Percentiles rank a stretch among this genome's conserved stretches.
Evolutionary conservation across 345 rosid genomes (phyloP).

Genomic region (Boechera divaricarpa): DNA sequence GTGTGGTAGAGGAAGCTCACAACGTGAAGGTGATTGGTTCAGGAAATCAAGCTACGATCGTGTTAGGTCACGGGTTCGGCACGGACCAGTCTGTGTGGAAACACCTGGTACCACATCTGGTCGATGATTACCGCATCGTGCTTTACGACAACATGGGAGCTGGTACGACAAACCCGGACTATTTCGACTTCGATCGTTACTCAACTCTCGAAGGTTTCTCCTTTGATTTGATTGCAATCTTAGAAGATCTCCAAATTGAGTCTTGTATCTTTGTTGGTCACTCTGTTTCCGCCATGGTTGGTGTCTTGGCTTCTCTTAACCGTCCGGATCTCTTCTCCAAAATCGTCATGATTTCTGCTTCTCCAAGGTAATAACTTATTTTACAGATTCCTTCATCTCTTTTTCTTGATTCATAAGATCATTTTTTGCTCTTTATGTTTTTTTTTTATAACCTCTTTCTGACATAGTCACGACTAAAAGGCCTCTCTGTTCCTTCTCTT

Average conservation of each 20-base stretch:
- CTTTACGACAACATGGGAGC: slow-evolving; percentile 92
- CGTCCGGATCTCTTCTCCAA: slow-evolving; percentile 86
- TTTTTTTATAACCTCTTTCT: neutral
- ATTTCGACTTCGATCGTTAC: slow-evolving; percentile 82
- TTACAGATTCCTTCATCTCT: neutral
- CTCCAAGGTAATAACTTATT: slow-evolving; percentile 65
- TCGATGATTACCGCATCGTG: slow-evolving; percentile 67
- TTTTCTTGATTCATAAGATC: neutral
- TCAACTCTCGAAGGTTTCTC: slow-evolving; percentile 76
- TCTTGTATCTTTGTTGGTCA: slow-evolving; percentile 81
- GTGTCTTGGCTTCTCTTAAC: slow-evolving; percentile 76
- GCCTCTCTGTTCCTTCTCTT: neutral
- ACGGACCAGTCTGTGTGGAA: slow-evolving; percentile 96
- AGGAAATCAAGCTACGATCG: slow-evolving; percentile 57
- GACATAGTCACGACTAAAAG: slow-evolving; percentile 2
- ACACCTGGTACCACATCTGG: slow-evolving; percentile 83
- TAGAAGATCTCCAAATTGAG: slow-evolving; percentile 64
- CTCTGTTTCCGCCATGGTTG: slow-evolving; percentile 86
- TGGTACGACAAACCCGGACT: slow-evolving; percentile 89
- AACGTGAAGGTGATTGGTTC: slow-evolving; percentile 74
- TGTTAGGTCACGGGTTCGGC: slow-evolving; percentile 89
- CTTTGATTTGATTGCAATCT: slow-evolving; percentile 76
- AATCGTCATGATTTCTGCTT: slow-evolving; percentile 68
- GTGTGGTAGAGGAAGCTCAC: slow-evolving; percentile 84
- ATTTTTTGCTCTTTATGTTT: neutral